phyloP scores from a whole-genome alignment of 495 filamentous ascomycete species.

The Penicillium cosmopolitanum region DNA sequence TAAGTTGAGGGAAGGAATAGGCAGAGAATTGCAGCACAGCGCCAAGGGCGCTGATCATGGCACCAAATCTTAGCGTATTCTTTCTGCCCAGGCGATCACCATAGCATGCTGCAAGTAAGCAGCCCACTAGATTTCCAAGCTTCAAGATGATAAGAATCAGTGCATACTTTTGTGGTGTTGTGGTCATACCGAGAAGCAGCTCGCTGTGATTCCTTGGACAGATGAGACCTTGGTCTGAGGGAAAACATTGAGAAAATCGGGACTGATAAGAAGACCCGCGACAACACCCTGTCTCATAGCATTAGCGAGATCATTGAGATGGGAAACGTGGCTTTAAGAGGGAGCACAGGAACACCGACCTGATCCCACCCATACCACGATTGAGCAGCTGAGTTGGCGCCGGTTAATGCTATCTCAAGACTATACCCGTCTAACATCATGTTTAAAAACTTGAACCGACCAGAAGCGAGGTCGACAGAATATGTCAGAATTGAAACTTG shows the following conservation, averaged over 20 bases:
- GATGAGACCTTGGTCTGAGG: neutral
- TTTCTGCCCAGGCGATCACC: neutral
- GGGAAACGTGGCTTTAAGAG: neutral
- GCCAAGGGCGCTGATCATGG: neutral
- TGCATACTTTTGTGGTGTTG: neutral
- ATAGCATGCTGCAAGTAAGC: neutral
- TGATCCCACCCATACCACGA: neutral
- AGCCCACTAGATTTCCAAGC: neutral
- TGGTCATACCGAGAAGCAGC: conserved; percentile 1
- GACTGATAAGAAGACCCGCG: neutral
- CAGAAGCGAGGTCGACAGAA: neutral
- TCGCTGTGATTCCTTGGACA: neutral
- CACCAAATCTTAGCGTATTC: neutral
- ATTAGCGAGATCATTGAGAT: no score
- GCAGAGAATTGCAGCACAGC: neutral
- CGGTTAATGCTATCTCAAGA: neutral
- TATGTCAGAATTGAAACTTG: neutral
- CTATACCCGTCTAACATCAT: neutral
- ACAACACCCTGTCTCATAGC: neutral
- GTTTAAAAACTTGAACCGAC: neutral
- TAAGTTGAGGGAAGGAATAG: neutral
- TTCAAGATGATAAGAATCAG: neutral
- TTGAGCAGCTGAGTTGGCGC: neutral
- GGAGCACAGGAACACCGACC: neutral
- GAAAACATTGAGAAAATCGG: neutral